These are phyloP conservation scores for Harrya chromipes DNA, from an alignment of 768 basidiomycete genomes.

Conservation along the genomic window DNA sequence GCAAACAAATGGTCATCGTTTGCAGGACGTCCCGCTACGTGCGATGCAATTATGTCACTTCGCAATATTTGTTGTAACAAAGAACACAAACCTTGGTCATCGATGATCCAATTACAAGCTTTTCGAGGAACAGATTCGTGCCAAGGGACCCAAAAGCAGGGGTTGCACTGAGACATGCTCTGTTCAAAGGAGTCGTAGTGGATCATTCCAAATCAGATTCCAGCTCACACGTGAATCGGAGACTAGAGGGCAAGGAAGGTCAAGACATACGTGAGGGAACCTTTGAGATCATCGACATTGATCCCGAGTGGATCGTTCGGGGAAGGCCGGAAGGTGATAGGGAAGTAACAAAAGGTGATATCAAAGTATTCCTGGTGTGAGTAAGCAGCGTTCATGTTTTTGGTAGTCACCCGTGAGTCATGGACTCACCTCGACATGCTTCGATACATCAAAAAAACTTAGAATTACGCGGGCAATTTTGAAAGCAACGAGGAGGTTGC, in stretches of 20 bases:
- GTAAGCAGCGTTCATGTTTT: neutral
- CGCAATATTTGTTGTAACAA: neutral
- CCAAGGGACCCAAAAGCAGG: conserved; percentile 82
- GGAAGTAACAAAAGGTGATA: conserved; percentile 97
- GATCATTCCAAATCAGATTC: neutral
- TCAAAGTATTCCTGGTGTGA: conserved; percentile 80
- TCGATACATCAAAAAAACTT: conserved; percentile 68
- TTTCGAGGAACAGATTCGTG: conserved; percentile 87
- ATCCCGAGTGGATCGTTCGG: conserved; percentile 94
- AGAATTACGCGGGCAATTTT: conserved; percentile 82
- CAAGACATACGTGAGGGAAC: conserved; percentile 55
- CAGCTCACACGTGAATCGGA: conserved; percentile 1
- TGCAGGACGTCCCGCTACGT: conserved; percentile 82
- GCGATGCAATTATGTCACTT: conserved; percentile 1
- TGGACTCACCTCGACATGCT: conserved; percentile 68
- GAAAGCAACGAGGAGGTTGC: conserved; percentile 89
- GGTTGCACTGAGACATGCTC: conserved; percentile 76
- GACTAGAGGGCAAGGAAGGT: neutral
- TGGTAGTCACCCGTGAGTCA: neutral
- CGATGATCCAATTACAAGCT: conserved; percentile 78
- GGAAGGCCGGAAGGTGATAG: conserved; percentile 93
- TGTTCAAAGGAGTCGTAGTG: neutral
- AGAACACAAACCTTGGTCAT: conserved; percentile 63
- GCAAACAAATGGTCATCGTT: conserved; percentile 73
- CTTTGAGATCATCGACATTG: conserved; percentile 79